Percentiles rank a stretch among this genome's conserved stretches.
These are phyloP conservation scores for Fusarium phyllophilum DNA, from an alignment of 2,329 filamentous ascomycete species.

Conservation along the genomic window DNA sequence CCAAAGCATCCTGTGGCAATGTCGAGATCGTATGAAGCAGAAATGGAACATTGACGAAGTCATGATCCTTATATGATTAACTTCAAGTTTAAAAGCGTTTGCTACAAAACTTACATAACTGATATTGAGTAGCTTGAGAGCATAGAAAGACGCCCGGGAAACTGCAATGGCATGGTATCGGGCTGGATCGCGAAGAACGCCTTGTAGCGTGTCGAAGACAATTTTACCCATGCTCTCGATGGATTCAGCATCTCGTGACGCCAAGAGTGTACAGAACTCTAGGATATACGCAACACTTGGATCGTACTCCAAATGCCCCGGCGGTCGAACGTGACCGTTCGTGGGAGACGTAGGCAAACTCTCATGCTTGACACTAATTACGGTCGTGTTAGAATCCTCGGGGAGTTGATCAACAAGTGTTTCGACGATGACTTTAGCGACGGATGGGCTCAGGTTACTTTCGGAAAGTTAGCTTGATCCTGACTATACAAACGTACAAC, in stretches of 20 bases:
- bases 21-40: slow-evolving; percentile 91
- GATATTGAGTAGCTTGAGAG: slow-evolving; percentile 81
- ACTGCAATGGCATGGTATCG: slow-evolving; percentile 86
- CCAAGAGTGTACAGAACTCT: slow-evolving; percentile 86
- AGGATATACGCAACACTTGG: slow-evolving; percentile 90
- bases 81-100: not conserved
- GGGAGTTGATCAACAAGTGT: slow-evolving; percentile 85
- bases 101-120: slow-evolving; percentile 76
- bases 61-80: slow-evolving; percentile 72
- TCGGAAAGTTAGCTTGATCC: not conserved
- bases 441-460: slow-evolving; percentile 53
- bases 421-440: slow-evolving; percentile 61
- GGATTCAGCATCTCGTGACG: slow-evolving; percentile 78
- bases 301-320: slow-evolving; percentile 74
- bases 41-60: slow-evolving; percentile 91
- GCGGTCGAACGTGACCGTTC: slow-evolving; percentile 56
- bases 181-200: slow-evolving; percentile 80
- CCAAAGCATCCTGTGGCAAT: slow-evolving; percentile 80
- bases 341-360: slow-evolving; percentile 70
- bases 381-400: slow-evolving; percentile 78
- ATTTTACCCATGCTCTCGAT: slow-evolving; percentile 79
- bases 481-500: slow-evolving; percentile 42
- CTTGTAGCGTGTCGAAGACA: slow-evolving; percentile 83
- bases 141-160: slow-evolving; percentile 86
- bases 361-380: slow-evolving; percentile 93